These are phyloP conservation scores for Lecanosticta acicola DNA, from an alignment of 2,329 filamentous ascomycete species.

Conservation along the genomic window DNA sequence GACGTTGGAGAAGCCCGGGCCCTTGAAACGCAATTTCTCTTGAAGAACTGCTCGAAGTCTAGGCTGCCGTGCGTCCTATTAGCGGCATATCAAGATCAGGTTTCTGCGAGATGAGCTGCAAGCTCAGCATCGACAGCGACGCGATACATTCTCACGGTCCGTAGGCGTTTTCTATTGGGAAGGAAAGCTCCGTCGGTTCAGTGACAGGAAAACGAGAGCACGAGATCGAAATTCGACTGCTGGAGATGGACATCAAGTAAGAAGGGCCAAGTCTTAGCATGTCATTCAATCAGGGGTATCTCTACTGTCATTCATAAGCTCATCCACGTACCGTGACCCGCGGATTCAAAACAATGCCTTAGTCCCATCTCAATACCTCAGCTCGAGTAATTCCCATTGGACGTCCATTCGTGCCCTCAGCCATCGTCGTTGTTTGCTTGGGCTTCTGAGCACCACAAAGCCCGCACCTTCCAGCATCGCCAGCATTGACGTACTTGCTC, in stretches of 20 bases:
- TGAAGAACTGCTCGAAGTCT: no score
- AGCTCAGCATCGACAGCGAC: no score
- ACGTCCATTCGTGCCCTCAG: conserved; percentile 3
- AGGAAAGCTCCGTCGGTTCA: no score
- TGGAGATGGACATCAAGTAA: no score
- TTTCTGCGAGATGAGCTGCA: no score
- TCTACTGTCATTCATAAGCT: not conserved
- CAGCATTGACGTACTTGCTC: conserved; percentile 60
- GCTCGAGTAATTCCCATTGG: conserved; percentile 23
- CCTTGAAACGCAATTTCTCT: no score
- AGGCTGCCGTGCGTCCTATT: not conserved
- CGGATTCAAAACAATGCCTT: conserved; percentile 4
- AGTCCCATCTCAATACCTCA: conserved; percentile 33
- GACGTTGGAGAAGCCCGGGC: not conserved
- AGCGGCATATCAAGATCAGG: no score
- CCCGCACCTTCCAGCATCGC: conserved; percentile 64
- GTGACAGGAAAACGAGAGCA: no score
- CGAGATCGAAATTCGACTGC: no score
- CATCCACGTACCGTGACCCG: not conserved
- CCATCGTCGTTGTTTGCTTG: conserved; percentile 1
- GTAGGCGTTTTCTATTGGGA: no score
- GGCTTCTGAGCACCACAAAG: conserved; percentile 52
- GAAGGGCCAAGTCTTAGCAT: no score
- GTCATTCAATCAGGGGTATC: conserved; percentile 1
- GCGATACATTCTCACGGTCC: no score